phyloP scores from a whole-genome alignment of 176 grass and related monocot species.

The Aechmea fasciata region DNA sequence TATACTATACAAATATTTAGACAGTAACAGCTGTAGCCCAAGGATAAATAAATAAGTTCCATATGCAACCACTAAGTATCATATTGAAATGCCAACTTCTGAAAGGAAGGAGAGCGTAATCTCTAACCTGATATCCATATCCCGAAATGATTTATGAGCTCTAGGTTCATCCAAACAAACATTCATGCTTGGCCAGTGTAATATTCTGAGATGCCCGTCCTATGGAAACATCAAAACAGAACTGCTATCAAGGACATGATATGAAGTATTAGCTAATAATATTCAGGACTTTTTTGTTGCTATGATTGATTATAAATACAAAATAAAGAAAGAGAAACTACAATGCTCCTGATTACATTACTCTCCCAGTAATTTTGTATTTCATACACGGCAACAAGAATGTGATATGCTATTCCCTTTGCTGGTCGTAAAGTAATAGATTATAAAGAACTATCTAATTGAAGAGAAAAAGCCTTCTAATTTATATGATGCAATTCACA shows the following conservation, averaged over 20 bases:
- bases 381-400: too few species aligned
- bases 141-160: constrained; percentile 82
- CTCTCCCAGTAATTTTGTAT: too few species aligned
- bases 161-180: constrained; percentile 91
- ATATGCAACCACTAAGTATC: not conserved
- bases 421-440: too few species aligned
- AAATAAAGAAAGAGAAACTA: not conserved
- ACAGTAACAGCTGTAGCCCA: not conserved
- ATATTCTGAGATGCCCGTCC: constrained; percentile 93
- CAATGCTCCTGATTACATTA: not conserved
- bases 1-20: not conserved
- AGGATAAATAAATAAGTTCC: not conserved
- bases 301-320: not conserved
- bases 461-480: not conserved
- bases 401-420: too few species aligned
- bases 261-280: not conserved
- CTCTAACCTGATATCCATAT: constrained; percentile 96
- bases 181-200: constrained; percentile 83
- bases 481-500: not conserved
- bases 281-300: not conserved
- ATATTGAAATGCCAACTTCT: not conserved
- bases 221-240: constrained; percentile 28
- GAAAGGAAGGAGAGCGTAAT: constrained; percentile 3
- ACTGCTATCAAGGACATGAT: not conserved
- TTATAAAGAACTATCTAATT: not conserved